phyloP scores from a whole-genome alignment of 352 stramenopile species.

The Phytophthora pistaciae region DNA sequence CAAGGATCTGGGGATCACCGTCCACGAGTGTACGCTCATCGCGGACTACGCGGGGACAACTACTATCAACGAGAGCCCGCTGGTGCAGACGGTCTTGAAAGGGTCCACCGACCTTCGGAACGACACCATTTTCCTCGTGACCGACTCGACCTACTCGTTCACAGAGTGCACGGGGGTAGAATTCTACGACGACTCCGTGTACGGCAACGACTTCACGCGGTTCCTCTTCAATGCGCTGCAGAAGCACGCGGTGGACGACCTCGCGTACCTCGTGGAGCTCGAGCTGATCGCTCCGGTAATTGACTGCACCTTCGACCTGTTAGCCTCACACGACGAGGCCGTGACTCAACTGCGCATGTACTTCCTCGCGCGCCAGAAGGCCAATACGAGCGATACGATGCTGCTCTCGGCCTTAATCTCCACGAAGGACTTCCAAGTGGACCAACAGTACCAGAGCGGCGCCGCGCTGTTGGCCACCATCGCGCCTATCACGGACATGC shows the following conservation, averaged over 20 bases:
- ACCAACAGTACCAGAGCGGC: constrained; percentile 27
- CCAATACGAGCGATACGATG: constrained; percentile 20
- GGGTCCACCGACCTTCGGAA: constrained; percentile 31
- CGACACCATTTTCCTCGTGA: constrained; percentile 48
- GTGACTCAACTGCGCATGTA: constrained; percentile 33
- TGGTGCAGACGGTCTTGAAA: constrained; percentile 31
- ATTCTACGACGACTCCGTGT: constrained; percentile 26
- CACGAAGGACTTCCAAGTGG: constrained; percentile 35
- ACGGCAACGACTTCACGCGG: constrained; percentile 35
- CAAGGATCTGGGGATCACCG: constrained; percentile 19
- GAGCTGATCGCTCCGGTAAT: constrained; percentile 33
- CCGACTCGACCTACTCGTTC: constrained; percentile 11
- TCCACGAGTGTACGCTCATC: constrained; percentile 35
- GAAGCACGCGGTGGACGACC: constrained; percentile 23
- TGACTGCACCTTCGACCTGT: constrained; percentile 29
- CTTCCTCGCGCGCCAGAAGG: constrained; percentile 29
- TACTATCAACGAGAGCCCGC: constrained; percentile 37
- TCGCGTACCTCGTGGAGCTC: constrained; percentile 31
- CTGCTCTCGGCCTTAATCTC: constrained; percentile 30
- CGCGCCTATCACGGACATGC: constrained; percentile 36
- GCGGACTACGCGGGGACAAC: constrained; percentile 30
- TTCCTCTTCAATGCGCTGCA: constrained; percentile 32
- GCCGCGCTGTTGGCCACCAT: constrained; percentile 24
- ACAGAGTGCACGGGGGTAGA: constrained; percentile 14
- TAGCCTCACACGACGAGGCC: constrained; percentile 17